These are phyloP conservation scores for Brettanomyces nanus DNA, from an alignment of 805 yeast genomes.

Conservation along the genomic window DNA sequence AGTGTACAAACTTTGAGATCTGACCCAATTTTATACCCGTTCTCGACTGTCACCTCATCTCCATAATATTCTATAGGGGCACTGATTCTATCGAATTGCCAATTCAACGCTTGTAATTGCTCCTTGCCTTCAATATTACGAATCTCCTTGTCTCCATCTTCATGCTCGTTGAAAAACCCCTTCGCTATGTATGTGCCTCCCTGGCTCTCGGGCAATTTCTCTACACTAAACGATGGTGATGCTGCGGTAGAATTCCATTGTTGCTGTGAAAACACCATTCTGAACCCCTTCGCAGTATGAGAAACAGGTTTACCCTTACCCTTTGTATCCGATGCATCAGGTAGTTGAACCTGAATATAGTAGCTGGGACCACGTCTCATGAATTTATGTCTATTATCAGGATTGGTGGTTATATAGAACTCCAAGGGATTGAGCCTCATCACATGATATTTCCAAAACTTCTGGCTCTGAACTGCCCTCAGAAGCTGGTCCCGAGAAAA, in stretches of 20 bases:
- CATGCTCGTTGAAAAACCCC: slow-evolving; percentile 12
- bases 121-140: slow-evolving; percentile 1
- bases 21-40: slow-evolving; percentile 9
- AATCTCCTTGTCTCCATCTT: slow-evolving; percentile 7
- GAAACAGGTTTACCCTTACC: neutral
- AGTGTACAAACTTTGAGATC: slow-evolving; percentile 16
- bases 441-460: slow-evolving; percentile 60
- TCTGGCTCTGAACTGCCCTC: slow-evolving; percentile 7
- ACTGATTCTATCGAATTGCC: slow-evolving; percentile 1
- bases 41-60: neutral
- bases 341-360: slow-evolving; percentile 35
- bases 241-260: slow-evolving; percentile 8
- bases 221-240: slow-evolving; percentile 14
- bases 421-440: slow-evolving; percentile 41
- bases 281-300: slow-evolving; percentile 23
- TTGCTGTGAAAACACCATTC: slow-evolving; percentile 24
- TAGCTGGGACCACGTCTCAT: slow-evolving; percentile 59
- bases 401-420: slow-evolving; percentile 59
- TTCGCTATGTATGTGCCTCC: slow-evolving; percentile 17
- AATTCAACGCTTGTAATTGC: neutral
- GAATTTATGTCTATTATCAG: slow-evolving; percentile 49
- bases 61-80: neutral
- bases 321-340: neutral
- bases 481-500: neutral
- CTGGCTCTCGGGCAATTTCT: slow-evolving; percentile 10